Evolutionary conservation across 148 eudicot species (phyloP), one percentile per base, ranked within the genome.

Genomic region (Cornus florida): DNA sequence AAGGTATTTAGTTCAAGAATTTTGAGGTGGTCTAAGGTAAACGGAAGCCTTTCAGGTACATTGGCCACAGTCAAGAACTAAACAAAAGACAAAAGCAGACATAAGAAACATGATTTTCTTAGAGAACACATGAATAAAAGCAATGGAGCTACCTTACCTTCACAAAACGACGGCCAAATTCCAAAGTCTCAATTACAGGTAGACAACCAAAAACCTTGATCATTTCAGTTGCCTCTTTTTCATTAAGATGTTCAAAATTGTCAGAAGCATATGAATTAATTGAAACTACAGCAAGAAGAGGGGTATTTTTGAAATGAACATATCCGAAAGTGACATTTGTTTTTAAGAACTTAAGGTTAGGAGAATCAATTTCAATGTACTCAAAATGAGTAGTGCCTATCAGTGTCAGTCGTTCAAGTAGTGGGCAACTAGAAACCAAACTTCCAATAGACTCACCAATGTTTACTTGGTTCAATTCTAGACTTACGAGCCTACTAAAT

Each of bases 361-460:
- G 48, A 31, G 70, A 41, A 4, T 0, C 53, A 56, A 79, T 79
- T 17, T 62, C 46, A 65, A 79, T 50, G 72, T 4, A 31, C 7
- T 43, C 66, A 48, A 64, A 24, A 31, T 22, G 33, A 9, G 14
- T 24, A 17, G 28, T 43, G 43, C 48, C 1, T 60, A 0, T 1
- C 2, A 79, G 16, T 10, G 1, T 23, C 14, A 73, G 38, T 1
- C 7, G n/a, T 31, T 79, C 82, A n/a, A 79, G 76, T 41, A 64
- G 71, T 6, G 77, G 71, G 71, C 75, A 79, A 64, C 19, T 79
- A 5, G 71, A 72, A 48, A 60, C 65, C 17, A 79, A 72, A 10
- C 65, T 43, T 59, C 60, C 38, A 31, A 1, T 28, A 28, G 28
- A 28, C 28, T 28, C 28, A 28, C 28, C 28, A 28, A 28, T 1